Conservation (phyloP, 768 basidiomycete species). For the Astraeus odoratus region DNA sequence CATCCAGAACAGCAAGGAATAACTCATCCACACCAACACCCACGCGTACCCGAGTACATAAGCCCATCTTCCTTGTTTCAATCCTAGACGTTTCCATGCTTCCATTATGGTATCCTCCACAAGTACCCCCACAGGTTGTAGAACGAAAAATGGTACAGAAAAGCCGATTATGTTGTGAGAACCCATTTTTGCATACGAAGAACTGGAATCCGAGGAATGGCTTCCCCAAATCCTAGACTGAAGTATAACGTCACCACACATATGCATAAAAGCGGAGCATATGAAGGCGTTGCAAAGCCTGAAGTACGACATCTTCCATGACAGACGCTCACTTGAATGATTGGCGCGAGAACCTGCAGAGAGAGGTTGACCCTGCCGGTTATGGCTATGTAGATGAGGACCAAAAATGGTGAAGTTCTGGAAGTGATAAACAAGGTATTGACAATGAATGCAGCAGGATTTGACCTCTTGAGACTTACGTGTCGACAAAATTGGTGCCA, state of each 20-base stretch:
- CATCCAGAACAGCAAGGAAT: too few species aligned
- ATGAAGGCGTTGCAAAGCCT: background rate
- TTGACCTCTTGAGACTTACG: background rate
- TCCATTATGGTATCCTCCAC: background rate
- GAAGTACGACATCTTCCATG: background rate
- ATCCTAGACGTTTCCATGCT: background rate
- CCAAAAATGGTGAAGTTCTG: too few species aligned
- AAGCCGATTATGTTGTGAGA: too few species aligned
- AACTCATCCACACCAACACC: too few species aligned
- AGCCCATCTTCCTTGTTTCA: background rate
- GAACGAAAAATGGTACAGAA: too few species aligned
- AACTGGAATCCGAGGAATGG: background rate
- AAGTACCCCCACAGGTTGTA: too few species aligned
- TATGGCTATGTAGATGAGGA: background rate
- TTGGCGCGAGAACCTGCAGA: background rate
- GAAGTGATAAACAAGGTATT: background rate
- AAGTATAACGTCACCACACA: background rate
- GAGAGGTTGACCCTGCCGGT: background rate
- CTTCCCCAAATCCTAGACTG: background rate
- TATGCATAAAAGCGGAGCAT: too few species aligned
- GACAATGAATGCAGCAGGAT: background rate
- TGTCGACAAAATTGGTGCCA: background rate
- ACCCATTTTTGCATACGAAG: background rate
- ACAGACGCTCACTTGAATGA: background rate
- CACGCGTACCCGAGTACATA: background rate